Evolutionary conservation across 176 grass and related monocot species (phyloP), one percentile per base, ranked within the genome.

Genomic region (Miscanthus lutarioriparius): DNA sequence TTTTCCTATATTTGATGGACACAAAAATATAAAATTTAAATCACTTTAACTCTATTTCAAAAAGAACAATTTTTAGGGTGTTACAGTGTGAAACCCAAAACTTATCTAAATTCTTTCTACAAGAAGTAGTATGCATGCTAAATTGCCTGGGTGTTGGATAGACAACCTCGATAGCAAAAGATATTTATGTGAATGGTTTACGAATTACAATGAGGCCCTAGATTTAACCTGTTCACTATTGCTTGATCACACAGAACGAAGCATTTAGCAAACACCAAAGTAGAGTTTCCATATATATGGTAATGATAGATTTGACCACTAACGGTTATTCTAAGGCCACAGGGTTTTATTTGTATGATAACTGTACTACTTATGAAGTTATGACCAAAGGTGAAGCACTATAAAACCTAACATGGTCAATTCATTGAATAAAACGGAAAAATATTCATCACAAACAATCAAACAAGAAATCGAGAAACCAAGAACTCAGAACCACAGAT

Each of bases 321-420:
- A 10, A 19, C 17, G 19, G 22, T 69, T 69, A 22, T 54, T 54
- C 2, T 37, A 20, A 54, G 51, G 14, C 47, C 5, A 16, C 1
- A 9, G 9, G 35, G 1, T 69, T 22, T 69, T 39, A 40, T 10
- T 69, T 69, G 37, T 69, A 12, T 15, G 36, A 58, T n/a, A 35
- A 16, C 5, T 4, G 45, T 61, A 45, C 9, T 32, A 41, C 39
- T 23, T 83, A 64, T 11, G 25, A 75, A 61, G 56, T 25, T 61
- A 25, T 4, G 40, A 64, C 65, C 45, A 49, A 70, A 58, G 4
- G 16, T 47, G 40, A 63, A 14, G 9, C 76, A 38, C 20, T 27
- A 28, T 8, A 80, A 80, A 65, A 23, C 12, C 33, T 43, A 70
- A 81, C 19, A 75, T 47, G 38, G 78, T 87, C 33, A 75, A 32